Base-by-base conservation (phyloP, 1,139 yeast genomes). In the Zygotorulaspora mrakii region DNA sequence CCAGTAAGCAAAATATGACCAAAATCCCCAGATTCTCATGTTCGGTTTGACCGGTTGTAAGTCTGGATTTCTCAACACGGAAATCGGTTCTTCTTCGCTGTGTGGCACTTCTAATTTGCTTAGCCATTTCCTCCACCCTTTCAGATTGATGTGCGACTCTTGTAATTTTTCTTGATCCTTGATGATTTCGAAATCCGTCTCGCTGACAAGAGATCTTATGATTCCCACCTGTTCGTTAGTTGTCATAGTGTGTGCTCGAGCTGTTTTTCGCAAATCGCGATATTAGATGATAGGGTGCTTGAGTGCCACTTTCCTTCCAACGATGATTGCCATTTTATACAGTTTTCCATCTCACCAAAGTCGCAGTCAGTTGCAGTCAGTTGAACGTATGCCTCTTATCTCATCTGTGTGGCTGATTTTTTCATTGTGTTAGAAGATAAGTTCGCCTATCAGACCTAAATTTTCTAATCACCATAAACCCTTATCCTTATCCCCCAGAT, bases 1-100 rank as follows among this genome's bases (percentile, higher is more conserved):
- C 64, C 64, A 59, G 38, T 55, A 55, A 1, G 54, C 57, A 16
- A 50, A 48, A 32, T 40, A 56, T 5, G 59, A 49, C 55, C 54
- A 55, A 35, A 53, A 49, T 11, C 62, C 62, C 61, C 62, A 59
- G 5, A 48, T 47, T 37, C 62, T 49, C 21, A 60, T 47, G 5
- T 35, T 31, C 3, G 42, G 46, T 8, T 46, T 41, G 42, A 59
- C 47, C 1, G 63, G 63, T 18, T 50, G 53, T 26, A 58, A 39
- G 41, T 58, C 62, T 20, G 53, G 54, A 31, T 57, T 57, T 42
- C 52, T 42, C 14, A 51, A 36, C 3, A 44, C 43, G 10, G 54
- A 47, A 7, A 51, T 25, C 7, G 47, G 54, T 14, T 46, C 22
- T 20, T 20, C 47, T 14, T 45, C 46, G 2, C 46, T 47, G 30